Conservation (phyloP, 2,329 filamentous ascomycete genomes). For the Talaromyces sp. region DNA sequence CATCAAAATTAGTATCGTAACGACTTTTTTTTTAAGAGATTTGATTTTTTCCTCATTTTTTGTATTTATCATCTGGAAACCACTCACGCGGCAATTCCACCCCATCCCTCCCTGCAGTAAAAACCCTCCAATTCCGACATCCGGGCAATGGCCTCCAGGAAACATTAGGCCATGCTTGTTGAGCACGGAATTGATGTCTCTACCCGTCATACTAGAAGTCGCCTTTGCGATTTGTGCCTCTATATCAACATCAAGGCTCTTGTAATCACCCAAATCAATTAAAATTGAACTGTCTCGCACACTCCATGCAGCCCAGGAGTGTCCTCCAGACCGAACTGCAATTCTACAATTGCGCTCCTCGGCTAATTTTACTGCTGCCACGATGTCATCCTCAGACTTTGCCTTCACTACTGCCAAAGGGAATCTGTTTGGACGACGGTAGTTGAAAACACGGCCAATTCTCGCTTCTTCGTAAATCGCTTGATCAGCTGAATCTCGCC, state of each 20-base stretch:
- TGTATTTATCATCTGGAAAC: too few species aligned
- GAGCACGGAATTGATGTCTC: neutral
- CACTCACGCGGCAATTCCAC: slow-evolving; percentile 3
- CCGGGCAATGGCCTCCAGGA: neutral
- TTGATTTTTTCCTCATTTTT: too few species aligned
- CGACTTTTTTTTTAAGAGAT: neutral
- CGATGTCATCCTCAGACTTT: slow-evolving; percentile 24
- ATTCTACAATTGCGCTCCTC: slow-evolving; percentile 25
- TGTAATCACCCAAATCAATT: neutral
- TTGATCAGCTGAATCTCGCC: neutral
- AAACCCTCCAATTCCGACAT: neutral
- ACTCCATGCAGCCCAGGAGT: slow-evolving; percentile 36
- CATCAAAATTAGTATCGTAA: neutral
- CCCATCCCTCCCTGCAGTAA: slow-evolving; percentile 1
- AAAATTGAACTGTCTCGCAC: neutral
- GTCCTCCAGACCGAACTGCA: slow-evolving; percentile 42
- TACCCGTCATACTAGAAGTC: neutral
- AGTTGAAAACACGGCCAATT: slow-evolving; percentile 37
- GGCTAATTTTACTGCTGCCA: slow-evolving; percentile 32
- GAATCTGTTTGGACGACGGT: slow-evolving; percentile 29
- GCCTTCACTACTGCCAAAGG: slow-evolving; percentile 37
- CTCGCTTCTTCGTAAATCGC: slow-evolving; percentile 27
- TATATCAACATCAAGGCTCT: neutral
- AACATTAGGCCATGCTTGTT: neutral
- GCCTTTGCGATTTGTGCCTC: neutral